These are phyloP conservation scores for Nitzschia palea DNA, from an alignment of 108 stramenopile genomes.

Conservation along the genomic window DNA sequence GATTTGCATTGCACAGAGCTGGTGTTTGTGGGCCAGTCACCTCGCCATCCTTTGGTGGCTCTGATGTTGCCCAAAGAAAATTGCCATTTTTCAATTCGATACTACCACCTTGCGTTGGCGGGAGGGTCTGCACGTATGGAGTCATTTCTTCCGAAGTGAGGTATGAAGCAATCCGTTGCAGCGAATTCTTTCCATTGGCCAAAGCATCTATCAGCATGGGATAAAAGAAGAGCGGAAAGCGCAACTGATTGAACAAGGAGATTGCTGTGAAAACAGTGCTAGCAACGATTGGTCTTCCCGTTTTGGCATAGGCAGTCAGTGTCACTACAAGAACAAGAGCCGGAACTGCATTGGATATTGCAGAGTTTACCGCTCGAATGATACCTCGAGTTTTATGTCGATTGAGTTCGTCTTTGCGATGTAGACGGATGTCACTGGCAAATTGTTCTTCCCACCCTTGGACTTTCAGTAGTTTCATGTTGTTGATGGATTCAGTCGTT, in stretches of 20 bases:
- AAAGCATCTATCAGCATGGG: conserved; percentile 81
- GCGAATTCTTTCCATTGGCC: conserved; percentile 69
- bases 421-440: conserved; percentile 50
- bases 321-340: conserved; percentile 75
- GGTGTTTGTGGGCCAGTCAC: conserved; percentile 30
- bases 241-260: conserved; percentile 91
- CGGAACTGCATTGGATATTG: conserved; percentile 70
- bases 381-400: conserved; percentile 56
- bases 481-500: conserved; percentile 73
- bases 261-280: conserved; percentile 91
- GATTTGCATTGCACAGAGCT: conserved; percentile 58
- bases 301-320: conserved; percentile 57
- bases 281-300: conserved; percentile 66
- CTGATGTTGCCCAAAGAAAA: conserved; percentile 60
- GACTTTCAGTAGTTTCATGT: conserved; percentile 80
- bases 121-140: conserved; percentile 55
- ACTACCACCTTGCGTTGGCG: conserved; percentile 48
- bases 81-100: conserved; percentile 73
- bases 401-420: conserved; percentile 59
- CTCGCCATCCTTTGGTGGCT: conserved; percentile 30
- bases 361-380: conserved; percentile 67
- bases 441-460: conserved; percentile 72
- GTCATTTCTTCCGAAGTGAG: conserved; percentile 59
- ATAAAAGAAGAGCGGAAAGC: conserved; percentile 88
- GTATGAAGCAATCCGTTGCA: conserved; percentile 65